Conservation (phyloP, 2,329 filamentous ascomycete species). For the Colletotrichum cuscutae region DNA sequence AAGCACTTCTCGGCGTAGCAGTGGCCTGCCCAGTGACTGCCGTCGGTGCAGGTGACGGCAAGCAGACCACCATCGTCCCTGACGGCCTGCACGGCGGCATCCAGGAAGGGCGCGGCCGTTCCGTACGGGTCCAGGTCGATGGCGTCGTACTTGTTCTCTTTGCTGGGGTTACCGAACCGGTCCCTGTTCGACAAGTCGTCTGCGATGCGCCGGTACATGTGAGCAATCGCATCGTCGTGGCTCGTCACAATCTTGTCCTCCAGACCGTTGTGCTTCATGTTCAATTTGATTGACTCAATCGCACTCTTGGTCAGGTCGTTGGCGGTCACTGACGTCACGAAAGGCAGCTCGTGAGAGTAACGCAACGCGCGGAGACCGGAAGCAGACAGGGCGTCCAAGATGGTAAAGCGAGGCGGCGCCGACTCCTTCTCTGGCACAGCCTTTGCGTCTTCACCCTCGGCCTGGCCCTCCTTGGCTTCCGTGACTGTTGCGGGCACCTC, state of each 20-base stretch:
- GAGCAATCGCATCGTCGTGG: constrained; percentile 84
- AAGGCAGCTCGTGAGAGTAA: constrained; percentile 91
- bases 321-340: constrained; percentile 82
- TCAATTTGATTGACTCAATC: constrained; percentile 82
- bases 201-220: constrained; percentile 85
- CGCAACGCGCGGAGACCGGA: constrained; percentile 91
- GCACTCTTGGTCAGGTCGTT: constrained; percentile 88
- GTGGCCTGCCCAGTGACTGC: constrained; percentile 92
- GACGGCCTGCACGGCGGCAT: constrained; percentile 87
- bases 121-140: constrained; percentile 98
- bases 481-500: constrained; percentile 21
- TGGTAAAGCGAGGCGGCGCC: constrained; percentile 68
- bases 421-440: background rate
- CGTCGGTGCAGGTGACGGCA: constrained; percentile 96
- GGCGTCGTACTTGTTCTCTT: constrained; percentile 79
- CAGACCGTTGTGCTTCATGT: constrained; percentile 85
- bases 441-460: constrained; percentile 8
- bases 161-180: constrained; percentile 50
- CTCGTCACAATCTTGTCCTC: constrained; percentile 76
- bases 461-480: constrained; percentile 31
- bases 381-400: constrained; percentile 93
- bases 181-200: constrained; percentile 58
- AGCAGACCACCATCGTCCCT: constrained; percentile 87
- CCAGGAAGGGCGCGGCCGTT: constrained; percentile 90
- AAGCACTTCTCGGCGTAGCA: constrained; percentile 96